phyloP scores from a whole-genome alignment of 148 eudicot genomes.

The Diospyros kaki region DNA sequence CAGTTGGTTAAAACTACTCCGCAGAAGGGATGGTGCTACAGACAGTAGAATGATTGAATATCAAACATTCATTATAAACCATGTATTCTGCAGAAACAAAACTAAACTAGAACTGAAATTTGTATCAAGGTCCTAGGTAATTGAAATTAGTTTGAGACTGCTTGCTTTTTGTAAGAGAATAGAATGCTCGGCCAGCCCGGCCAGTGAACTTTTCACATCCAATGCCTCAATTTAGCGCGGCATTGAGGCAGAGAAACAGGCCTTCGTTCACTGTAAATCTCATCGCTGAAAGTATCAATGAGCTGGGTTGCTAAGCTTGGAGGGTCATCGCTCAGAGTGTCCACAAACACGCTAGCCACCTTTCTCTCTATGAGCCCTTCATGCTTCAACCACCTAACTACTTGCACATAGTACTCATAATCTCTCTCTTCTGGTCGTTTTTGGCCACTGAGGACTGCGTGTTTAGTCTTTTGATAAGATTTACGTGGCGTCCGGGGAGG shows the following conservation, averaged over 20 bases:
- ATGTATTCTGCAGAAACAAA: no score
- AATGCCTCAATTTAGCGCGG: background rate
- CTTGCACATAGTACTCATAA: conserved; percentile 53
- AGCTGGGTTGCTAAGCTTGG: conserved; percentile 63
- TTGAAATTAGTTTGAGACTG: no score
- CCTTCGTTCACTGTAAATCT: conserved; percentile 24
- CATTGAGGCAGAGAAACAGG: background rate
- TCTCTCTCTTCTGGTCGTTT: conserved; percentile 24
- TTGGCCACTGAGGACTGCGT: conserved; percentile 11
- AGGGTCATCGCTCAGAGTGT: conserved; percentile 51
- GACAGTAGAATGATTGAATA: no score
- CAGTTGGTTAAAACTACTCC: no score
- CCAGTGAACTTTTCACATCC: background rate
- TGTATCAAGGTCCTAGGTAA: no score
- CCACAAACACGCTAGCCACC: conserved; percentile 52
- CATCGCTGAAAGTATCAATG: conserved; percentile 46
- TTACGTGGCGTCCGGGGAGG: conserved; percentile 49
- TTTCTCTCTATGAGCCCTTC: conserved; percentile 44
- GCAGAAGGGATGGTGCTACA: no score
- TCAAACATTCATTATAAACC: no score
- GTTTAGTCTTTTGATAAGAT: conserved; percentile 30
- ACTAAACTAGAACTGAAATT: no score
- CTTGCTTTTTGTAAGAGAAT: background rate
- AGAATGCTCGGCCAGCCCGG: background rate
- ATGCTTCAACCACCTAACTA: conserved; percentile 41